A percentile compares a stretch with the other conserved stretches of the same genome.
Conservation (phyloP, 129 eudicot species). For the Chrysanthemum lavandulifolium region DNA sequence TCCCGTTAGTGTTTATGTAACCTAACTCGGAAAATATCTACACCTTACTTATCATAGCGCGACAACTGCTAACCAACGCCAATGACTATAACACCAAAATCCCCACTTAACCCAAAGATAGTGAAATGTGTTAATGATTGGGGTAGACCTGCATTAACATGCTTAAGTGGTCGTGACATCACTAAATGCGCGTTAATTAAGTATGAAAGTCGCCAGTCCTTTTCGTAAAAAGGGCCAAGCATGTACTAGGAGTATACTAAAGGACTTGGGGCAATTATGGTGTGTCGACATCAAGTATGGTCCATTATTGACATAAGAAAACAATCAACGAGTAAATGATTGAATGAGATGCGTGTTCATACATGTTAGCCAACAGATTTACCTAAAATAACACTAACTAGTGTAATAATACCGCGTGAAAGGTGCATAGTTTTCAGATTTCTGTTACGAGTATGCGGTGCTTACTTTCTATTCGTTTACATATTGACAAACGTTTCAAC, state of each 20-base stretch:
- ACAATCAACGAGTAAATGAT: neutral
- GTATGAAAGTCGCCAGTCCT: neutral
- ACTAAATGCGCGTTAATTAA: neutral
- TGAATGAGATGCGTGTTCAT: neutral
- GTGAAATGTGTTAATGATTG: neutral
- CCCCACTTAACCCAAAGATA: neutral
- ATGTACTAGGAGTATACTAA: neutral
- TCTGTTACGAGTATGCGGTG: neutral
- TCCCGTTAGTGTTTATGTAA: neutral
- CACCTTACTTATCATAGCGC: neutral
- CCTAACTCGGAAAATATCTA: conserved; percentile 2
- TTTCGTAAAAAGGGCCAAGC: conserved; percentile 4
- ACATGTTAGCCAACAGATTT: neutral
- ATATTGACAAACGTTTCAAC: neutral
- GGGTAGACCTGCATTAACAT: neutral
- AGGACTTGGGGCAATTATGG: conserved; percentile 6
- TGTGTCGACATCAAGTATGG: neutral
- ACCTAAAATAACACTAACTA: neutral
- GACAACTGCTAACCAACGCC: conserved; percentile 1
- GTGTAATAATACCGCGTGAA: neutral
- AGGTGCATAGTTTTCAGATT: conserved; percentile 1
- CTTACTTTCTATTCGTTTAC: neutral
- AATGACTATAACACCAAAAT: neutral
- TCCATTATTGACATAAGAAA: neutral
- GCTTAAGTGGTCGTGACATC: neutral